These are phyloP conservation scores for Tetraselmis striata DNA, from an alignment of 139 green algal species.

Conservation along the genomic window DNA sequence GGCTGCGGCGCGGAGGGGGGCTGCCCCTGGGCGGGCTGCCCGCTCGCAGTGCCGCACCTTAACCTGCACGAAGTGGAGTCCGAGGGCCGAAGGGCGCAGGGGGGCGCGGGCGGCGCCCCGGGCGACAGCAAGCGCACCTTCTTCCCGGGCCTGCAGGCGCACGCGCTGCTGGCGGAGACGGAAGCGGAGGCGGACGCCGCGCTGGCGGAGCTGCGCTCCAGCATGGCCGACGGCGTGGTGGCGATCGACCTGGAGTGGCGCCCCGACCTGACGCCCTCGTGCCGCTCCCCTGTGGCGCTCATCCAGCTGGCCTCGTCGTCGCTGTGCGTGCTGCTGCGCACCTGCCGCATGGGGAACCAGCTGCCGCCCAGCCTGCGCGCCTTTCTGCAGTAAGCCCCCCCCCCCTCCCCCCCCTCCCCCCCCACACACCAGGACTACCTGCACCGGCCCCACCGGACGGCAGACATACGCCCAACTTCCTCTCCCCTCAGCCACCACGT, in stretches of 20 bases:
- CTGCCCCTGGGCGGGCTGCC: background rate
- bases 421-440: no score
- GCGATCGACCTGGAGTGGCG: conserved; percentile 57
- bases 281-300: conserved; percentile 20
- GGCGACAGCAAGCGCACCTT: background rate
- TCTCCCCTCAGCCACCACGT: no score
- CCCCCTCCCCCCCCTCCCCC: no score
- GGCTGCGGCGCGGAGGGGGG: background rate
- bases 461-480: no score
- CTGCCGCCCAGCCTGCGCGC: conserved; percentile 25
- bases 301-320: conserved; percentile 26
- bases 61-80: background rate
- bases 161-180: conserved; percentile 42
- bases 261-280: conserved; percentile 19
- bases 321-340: conserved; percentile 27
- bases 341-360: conserved; percentile 12
- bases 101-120: no score
- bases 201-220: conserved; percentile 21
- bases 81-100: background rate
- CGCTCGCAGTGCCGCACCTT: background rate
- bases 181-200: conserved; percentile 15
- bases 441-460: no score
- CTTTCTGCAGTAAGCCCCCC: conserved; percentile 23
- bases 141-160: conserved; percentile 5
- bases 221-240: conserved; percentile 39